These are phyloP conservation scores for Mixia osmundae DNA, from an alignment of 1,284 basidiomycete species.

Conservation along the genomic window DNA sequence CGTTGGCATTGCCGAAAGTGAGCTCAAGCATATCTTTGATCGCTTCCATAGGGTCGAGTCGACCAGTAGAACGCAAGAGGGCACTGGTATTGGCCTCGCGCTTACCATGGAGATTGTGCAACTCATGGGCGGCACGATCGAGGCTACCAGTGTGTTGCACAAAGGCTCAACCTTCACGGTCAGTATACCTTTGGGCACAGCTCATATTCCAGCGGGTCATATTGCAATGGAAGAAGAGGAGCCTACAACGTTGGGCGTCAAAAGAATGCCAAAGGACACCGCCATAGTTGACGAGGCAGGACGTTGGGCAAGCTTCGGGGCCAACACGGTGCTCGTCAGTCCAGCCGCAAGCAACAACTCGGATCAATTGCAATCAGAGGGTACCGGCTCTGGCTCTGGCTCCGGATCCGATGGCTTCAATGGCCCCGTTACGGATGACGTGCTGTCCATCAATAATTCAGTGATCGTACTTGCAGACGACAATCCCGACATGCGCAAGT, in stretches of 20 bases:
- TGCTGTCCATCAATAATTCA: conserved; percentile 3
- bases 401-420: no score
- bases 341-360: no score
- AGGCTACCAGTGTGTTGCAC: conserved; percentile 18
- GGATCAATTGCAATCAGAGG: no score
- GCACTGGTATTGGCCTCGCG: conserved; percentile 24
- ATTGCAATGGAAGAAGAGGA: conserved; percentile 9
- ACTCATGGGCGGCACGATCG: conserved; percentile 24
- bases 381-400: no score
- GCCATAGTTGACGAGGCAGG: conserved; percentile 11
- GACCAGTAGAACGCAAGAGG: conserved; percentile 21
- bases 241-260: background rate
- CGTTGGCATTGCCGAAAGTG: conserved; percentile 23
- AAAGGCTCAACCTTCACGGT: conserved; percentile 12
- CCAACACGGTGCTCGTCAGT: background rate
- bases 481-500: conserved; percentile 11
- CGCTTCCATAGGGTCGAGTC: conserved; percentile 23
- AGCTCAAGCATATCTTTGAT: conserved; percentile 19
- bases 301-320: conserved; percentile 2
- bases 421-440: background rate
- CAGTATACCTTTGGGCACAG: conserved; percentile 12
- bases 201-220: conserved; percentile 12
- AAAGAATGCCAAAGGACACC: conserved; percentile 1
- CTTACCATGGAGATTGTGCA: conserved; percentile 22
- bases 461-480: conserved; percentile 9